phyloP scores from a whole-genome alignment of 805 yeast genomes.

The Saccharomycopsis guyanensis region DNA sequence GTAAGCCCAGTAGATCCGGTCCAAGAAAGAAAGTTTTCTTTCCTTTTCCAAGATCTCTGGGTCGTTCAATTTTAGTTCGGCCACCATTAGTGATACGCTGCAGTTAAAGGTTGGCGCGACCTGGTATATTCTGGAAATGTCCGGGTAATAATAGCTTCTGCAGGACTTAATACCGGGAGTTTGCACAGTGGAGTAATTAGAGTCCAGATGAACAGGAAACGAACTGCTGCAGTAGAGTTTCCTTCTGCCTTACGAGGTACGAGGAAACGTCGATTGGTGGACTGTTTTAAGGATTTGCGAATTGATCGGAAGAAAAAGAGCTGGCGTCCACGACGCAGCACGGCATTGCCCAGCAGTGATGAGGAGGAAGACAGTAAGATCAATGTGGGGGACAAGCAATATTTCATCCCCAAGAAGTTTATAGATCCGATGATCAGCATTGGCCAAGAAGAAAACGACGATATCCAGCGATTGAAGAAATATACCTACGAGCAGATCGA shows the following conservation, averaged over 20 bases:
- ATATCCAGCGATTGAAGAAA: too few relatives aligned
- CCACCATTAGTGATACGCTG: neutral
- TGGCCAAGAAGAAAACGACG: neutral
- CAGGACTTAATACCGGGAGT: too few relatives aligned
- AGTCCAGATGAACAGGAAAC: conserved; percentile 3
- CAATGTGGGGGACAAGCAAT: neutral
- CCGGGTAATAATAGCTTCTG: neutral
- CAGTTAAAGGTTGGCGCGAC: neutral
- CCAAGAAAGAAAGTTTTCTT: conserved; percentile 21
- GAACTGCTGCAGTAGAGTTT: too few relatives aligned
- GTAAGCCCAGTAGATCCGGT: conserved; percentile 36
- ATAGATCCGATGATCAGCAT: conserved; percentile 9
- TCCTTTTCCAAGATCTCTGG: conserved; percentile 22
- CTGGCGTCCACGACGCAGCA: neutral
- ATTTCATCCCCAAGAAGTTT: conserved; percentile 13
- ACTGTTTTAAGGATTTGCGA: neutral
- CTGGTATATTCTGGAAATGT: conserved; percentile 8
- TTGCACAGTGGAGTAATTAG: neutral
- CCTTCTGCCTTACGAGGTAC: too few relatives aligned
- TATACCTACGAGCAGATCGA: too few relatives aligned
- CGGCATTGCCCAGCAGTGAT: neutral
- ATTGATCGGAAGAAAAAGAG: neutral
- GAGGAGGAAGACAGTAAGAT: neutral
- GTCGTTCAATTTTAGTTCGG: conserved; percentile 24
- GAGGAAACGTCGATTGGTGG: neutral